A percentile compares a stretch with the other conserved stretches of the same genome.
Evolutionary conservation across 306 rosid genomes (phyloP).

Genomic region (Corylus americana): DNA sequence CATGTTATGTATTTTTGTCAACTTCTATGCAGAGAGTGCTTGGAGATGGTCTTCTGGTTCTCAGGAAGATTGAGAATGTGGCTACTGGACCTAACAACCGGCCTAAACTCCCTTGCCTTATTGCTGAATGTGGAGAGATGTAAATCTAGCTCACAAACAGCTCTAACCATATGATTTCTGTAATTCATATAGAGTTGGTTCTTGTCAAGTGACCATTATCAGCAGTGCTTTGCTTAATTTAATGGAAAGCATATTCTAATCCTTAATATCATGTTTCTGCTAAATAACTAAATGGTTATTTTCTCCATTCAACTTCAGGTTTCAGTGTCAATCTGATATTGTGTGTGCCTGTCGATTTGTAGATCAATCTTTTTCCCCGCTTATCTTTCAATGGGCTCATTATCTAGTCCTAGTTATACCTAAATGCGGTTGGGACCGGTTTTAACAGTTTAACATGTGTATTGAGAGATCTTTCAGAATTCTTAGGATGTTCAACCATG

Average conservation of each 20-base stretch:
- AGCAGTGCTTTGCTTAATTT: neutral
- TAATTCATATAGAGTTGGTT: conserved; percentile 5
- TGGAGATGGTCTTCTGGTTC: conserved; percentile 97
- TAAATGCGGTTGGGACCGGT: neutral
- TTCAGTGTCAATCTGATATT: neutral
- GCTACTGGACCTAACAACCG: conserved; percentile 92
- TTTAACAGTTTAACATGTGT: no score
- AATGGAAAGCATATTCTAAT: neutral
- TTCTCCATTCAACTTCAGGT: neutral
- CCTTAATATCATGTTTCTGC: neutral
- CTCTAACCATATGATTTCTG: conserved; percentile 13
- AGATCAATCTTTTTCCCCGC: no score
- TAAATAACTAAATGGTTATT: neutral
- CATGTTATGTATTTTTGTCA: conserved; percentile 3
- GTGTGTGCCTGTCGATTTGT: neutral
- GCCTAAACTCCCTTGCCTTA: conserved; percentile 79
- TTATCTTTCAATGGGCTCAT: neutral
- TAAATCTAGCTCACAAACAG: conserved; percentile 27
- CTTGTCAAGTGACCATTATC: conserved; percentile 1
- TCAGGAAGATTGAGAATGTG: conserved; percentile 95
- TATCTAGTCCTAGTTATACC: neutral
- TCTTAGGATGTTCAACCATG: no score
- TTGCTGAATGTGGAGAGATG: conserved; percentile 98
- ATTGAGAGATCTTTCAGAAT: no score
- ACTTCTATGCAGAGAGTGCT: conserved; percentile 76